Evolutionary conservation across 2,329 filamentous ascomycete species (phyloP), one percentile per base, ranked within the genome.

Genomic region (Emergomyces pasteurianus): DNA sequence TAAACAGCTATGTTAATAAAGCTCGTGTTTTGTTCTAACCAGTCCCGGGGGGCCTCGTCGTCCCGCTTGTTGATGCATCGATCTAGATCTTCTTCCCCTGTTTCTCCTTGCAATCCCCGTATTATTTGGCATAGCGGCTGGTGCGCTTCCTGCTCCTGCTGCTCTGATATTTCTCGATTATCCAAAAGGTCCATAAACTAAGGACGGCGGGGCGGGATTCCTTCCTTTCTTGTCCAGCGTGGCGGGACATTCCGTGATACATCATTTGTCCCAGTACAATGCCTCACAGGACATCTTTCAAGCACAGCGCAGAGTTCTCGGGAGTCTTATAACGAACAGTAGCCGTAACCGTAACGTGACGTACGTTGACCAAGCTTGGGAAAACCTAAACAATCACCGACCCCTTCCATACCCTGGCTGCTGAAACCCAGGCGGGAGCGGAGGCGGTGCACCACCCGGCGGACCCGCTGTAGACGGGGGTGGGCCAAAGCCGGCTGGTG

Each of bases 401-500:
- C 68, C 72, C 23, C 70, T 66, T 34, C 72, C 72, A 66, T 74
- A 76, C 9, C 72, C 71, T 26, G 70, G 65, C 62, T 72, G 74
- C 62, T 77, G 75, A 58, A 78, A 78, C 16, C 75, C 75, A 26
- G 74, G 75, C 26, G 75, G 75, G 56, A 77, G 63, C 46, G 72
- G 70, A 2, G 72, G 71, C 6, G 68, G 66, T 8, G 55, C 61
- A 50, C 56, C 58, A 8, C 65, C 70, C 23, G 68, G 60, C 43
- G 67, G 65, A 16, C 68, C 69, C 49, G 65, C 62, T 34, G 60
- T 62, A 21, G 67, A 62, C 34, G 71, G 65, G 31, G 71, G 68
- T 21, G 72, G 68, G 6, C 72, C 75, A 68, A 80, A 81, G 0
- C 79, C 79, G 56, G 79, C 77, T 26, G 80, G 78, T 38, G 76